These are phyloP conservation scores for Rutstroemia sp. DNA, from an alignment of 2,329 filamentous ascomycete species.

Conservation along the genomic window DNA sequence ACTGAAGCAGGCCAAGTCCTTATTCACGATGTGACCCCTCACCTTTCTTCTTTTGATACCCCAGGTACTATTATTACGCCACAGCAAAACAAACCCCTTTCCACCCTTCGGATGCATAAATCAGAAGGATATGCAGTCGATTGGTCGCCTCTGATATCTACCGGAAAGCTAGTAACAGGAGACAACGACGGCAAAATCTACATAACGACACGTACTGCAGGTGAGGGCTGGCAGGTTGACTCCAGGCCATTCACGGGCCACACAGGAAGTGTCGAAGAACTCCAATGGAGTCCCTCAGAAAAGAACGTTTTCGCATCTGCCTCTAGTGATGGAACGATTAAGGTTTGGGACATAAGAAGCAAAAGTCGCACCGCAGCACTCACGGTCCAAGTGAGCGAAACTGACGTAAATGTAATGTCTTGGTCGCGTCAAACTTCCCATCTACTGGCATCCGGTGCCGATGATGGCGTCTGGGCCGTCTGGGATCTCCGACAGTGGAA, in stretches of 20 bases:
- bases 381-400: slow-evolving; percentile 72
- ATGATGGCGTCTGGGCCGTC: slow-evolving; percentile 89
- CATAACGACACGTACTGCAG: slow-evolving; percentile 76
- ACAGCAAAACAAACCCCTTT: slow-evolving; percentile 81
- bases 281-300: slow-evolving; percentile 95
- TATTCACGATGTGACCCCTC: slow-evolving; percentile 89
- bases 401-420: slow-evolving; percentile 92
- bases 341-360: slow-evolving; percentile 90
- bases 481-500: slow-evolving; percentile 98
- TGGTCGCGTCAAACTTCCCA: slow-evolving; percentile 88
- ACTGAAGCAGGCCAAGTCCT: slow-evolving; percentile 82
- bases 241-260: slow-evolving; percentile 78
- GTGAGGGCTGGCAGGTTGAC: slow-evolving; percentile 84
- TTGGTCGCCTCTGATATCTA: slow-evolving; percentile 78
- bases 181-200: slow-evolving; percentile 90
- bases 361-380: slow-evolving; percentile 86
- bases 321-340: slow-evolving; percentile 87
- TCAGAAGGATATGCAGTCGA: slow-evolving; percentile 93
- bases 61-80: slow-evolving; percentile 75
- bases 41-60: slow-evolving; percentile 82
- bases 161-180: slow-evolving; percentile 82
- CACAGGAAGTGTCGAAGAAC: slow-evolving; percentile 78
- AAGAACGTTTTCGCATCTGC: slow-evolving; percentile 90
- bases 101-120: slow-evolving; percentile 85
- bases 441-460: slow-evolving; percentile 83